phyloP scores from a whole-genome alignment of 805 yeast genomes.

The Yamadazyma kitorensis region DNA sequence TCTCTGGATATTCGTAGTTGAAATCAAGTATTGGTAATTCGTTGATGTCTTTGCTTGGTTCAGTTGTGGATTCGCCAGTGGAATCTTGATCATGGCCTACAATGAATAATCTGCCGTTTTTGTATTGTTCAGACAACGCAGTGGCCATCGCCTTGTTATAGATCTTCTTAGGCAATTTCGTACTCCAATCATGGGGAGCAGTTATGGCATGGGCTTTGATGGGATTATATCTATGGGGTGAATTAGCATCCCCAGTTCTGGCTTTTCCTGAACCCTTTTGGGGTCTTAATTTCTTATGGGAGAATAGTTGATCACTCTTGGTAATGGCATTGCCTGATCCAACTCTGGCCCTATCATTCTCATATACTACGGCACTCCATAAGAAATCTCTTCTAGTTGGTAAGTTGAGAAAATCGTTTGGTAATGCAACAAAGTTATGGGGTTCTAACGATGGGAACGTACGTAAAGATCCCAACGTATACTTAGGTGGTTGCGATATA shows the following conservation, averaged over 20 bases:
- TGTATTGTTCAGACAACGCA: slow-evolving; percentile 80
- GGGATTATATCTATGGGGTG: slow-evolving; percentile 89
- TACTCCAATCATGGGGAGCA: slow-evolving; percentile 87
- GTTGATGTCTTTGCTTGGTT: neutral
- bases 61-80: no score
- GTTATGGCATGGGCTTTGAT: slow-evolving; percentile 84
- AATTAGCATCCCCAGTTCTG: slow-evolving; percentile 92
- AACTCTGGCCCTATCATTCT: slow-evolving; percentile 84
- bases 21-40: slow-evolving; percentile 27
- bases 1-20: slow-evolving; percentile 39
- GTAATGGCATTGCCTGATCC: slow-evolving; percentile 87
- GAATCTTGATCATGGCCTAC: slow-evolving; percentile 49
- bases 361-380: slow-evolving; percentile 93
- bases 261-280: slow-evolving; percentile 97
- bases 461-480: slow-evolving; percentile 73
- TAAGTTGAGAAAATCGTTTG: slow-evolving; percentile 61
- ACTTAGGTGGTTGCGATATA: slow-evolving; percentile 54
- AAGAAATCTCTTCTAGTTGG: slow-evolving; percentile 88
- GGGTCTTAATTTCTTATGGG: slow-evolving; percentile 75
- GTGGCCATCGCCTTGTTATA: slow-evolving; percentile 75
- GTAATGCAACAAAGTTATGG: slow-evolving; percentile 68
- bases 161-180: slow-evolving; percentile 69
- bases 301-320: slow-evolving; percentile 81
- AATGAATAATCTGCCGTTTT: slow-evolving; percentile 66
- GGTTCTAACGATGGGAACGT: slow-evolving; percentile 93